A percentile compares a stretch with the other conserved stretches of the same genome.
phyloP scores from a whole-genome alignment of 164 flowering plant genomes.

The Saururus chinensis region DNA sequence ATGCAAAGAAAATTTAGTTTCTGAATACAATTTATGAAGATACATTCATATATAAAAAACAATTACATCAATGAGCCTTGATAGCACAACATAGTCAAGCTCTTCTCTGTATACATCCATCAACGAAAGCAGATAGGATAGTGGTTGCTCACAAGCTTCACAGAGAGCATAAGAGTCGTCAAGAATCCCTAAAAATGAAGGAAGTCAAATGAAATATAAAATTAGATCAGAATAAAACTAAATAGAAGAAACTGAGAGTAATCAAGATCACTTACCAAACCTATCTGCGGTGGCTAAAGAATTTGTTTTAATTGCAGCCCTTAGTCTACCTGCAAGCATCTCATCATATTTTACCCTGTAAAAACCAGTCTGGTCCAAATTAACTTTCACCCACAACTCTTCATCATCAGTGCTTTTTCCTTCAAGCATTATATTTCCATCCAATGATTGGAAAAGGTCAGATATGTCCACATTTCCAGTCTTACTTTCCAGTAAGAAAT shows the following conservation, averaged over 20 bases:
- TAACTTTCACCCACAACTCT: constrained; percentile 65
- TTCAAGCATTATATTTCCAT: constrained; percentile 3
- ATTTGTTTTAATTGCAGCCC: constrained; percentile 61
- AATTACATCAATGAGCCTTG: constrained; percentile 67
- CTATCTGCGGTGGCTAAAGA: constrained; percentile 66
- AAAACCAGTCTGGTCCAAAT: constrained; percentile 87
- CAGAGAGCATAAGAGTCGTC: constrained; percentile 87
- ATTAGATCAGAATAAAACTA: neutral
- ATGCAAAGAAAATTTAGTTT: neutral
- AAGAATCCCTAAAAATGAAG: constrained; percentile 57
- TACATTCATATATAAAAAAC: no score
- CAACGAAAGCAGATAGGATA: constrained; percentile 73
- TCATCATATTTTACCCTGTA: constrained; percentile 96
- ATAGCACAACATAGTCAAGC: constrained; percentile 77
- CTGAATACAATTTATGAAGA: no score
- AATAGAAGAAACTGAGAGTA: neutral
- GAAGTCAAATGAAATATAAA: neutral
- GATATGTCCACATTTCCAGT: constrained; percentile 31
- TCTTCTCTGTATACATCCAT: constrained; percentile 79
- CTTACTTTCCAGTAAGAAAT: constrained; percentile 44
- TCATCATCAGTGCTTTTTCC: constrained; percentile 3
- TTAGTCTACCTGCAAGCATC: constrained; percentile 56
- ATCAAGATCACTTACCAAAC: constrained; percentile 47
- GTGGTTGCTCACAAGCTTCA: constrained; percentile 60
- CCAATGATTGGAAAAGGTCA: constrained; percentile 26